Conservation (phyloP, 768 basidiomycete species). For the Sporobolomyces pararoseus region DNA sequence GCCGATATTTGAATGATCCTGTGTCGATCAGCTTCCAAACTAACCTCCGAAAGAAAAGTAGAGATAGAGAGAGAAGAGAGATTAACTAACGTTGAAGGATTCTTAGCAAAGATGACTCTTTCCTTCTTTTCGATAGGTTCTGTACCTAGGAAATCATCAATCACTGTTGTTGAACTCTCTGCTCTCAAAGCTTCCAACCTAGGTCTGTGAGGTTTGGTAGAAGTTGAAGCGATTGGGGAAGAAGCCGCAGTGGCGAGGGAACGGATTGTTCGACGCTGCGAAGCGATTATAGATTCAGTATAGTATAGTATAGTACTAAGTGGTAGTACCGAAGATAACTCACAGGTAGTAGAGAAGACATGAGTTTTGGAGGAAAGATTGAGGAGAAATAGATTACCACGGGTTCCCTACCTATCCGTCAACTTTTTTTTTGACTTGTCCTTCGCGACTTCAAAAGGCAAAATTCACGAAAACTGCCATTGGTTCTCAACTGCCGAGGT, state of each 20-base stretch:
- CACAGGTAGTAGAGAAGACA: neutral
- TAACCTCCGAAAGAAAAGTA: too few species aligned
- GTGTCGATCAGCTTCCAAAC: too few species aligned
- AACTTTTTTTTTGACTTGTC: too few species aligned
- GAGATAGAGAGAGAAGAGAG: neutral
- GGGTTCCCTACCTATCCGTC: too few species aligned
- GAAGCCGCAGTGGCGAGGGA: conserved; percentile 13
- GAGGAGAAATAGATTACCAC: too few species aligned
- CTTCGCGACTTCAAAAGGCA: too few species aligned
- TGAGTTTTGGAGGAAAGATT: too few species aligned
- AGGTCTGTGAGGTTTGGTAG: conserved; percentile 21
- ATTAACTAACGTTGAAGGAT: conserved; percentile 21
- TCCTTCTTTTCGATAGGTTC: conserved; percentile 1
- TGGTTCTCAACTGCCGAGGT: too few species aligned
- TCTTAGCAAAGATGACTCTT: conserved; percentile 33
- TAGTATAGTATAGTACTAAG: neutral
- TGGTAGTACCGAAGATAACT: neutral
- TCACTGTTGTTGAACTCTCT: conserved; percentile 1
- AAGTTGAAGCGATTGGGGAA: conserved; percentile 1
- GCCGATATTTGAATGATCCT: too few species aligned
- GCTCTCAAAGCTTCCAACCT: conserved; percentile 31
- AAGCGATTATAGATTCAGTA: neutral
- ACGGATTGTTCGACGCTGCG: conserved; percentile 1
- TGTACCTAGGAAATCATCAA: conserved; percentile 33
- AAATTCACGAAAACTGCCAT: too few species aligned